Evolutionary conservation across 73 alveolate genomes (phyloP).

Genomic region (Paraurostyla sp.): DNA sequence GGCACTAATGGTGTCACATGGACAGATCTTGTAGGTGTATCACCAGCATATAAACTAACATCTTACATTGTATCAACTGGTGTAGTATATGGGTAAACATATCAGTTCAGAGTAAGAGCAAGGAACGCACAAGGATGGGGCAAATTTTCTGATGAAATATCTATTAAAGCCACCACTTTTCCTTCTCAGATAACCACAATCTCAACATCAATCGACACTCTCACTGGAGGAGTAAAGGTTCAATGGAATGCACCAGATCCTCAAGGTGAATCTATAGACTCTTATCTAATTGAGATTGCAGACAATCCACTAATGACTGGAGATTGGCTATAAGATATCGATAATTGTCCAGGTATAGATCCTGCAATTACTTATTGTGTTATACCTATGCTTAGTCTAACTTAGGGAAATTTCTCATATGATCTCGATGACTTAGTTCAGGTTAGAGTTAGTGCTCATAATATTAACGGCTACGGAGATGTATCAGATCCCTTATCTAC

Average conservation of each 20-base stretch:
- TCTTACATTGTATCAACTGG: constrained; percentile 19
- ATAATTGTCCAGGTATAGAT: constrained; percentile 13
- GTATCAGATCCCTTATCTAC: neutral
- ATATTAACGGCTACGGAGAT: constrained; percentile 37
- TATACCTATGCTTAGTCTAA: constrained; percentile 53
- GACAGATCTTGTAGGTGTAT: constrained; percentile 59
- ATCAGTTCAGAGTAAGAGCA: constrained; percentile 68
- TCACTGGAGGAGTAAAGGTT: constrained; percentile 43
- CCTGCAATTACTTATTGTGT: neutral
- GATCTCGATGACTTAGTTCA: neutral
- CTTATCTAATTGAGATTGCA: constrained; percentile 5
- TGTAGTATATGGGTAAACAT: constrained; percentile 43
- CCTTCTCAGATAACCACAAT: constrained; percentile 27
- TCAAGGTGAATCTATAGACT: constrained; percentile 12
- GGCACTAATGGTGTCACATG: constrained; percentile 1
- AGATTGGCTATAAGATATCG: neutral
- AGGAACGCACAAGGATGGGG: constrained; percentile 64
- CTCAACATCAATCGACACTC: constrained; percentile 20
- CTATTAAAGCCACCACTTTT: neutral
- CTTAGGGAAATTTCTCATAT: neutral
- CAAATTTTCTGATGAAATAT: neutral
- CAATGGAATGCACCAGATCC: constrained; percentile 35
- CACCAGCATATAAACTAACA: constrained; percentile 39
- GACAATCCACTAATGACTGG: neutral
- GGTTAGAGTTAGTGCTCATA: constrained; percentile 55